Evolutionary conservation across 768 basidiomycete species (phyloP).

Genomic region (Suillus brevipes): DNA sequence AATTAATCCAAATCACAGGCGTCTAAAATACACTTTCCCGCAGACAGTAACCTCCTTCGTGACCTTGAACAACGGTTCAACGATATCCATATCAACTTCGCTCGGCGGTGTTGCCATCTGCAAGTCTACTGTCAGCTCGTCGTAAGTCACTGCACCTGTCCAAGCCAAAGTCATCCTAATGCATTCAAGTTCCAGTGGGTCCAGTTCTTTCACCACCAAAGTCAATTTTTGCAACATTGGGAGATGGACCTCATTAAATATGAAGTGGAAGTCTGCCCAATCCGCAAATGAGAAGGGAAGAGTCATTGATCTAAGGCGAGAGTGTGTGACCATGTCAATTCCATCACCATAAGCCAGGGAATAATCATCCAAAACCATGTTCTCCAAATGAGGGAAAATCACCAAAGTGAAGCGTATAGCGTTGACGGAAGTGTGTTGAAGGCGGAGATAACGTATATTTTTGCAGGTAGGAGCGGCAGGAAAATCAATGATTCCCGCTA

Average conservation of each 20-base stretch:
- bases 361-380: background rate
- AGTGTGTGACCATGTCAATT: background rate
- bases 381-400: background rate
- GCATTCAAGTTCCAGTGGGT: background rate
- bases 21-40: background rate
- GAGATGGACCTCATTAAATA: background rate
- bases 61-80: background rate
- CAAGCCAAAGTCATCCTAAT: background rate
- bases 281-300: too few relatives aligned
- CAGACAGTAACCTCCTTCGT: background rate
- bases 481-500: too few relatives aligned
- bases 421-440: background rate
- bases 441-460: background rate
- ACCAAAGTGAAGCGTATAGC: background rate
- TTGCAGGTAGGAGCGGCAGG: background rate
- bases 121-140: background rate
- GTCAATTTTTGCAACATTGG: slow-evolving; percentile 1
- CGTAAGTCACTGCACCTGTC: too few relatives aligned
- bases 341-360: background rate
- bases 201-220: background rate
- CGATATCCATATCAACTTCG: background rate
- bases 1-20: too few relatives aligned
- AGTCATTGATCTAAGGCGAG: background rate
- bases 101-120: background rate
- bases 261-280: too few relatives aligned